phyloP scores from a whole-genome alignment of 345 rosid species.

The Pugionium dolabratum region DNA sequence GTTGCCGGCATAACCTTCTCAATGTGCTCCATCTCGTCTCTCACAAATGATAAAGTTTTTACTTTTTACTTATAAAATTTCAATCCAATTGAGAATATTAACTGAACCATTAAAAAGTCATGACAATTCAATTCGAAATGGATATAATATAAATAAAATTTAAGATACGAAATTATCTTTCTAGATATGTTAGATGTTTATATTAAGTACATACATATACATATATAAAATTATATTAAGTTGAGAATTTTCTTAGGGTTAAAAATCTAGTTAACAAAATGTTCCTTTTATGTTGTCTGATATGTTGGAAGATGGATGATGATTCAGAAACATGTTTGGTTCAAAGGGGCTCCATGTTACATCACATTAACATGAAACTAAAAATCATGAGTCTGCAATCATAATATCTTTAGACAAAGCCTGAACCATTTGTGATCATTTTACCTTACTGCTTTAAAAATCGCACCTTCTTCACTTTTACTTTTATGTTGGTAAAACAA shows the following conservation, averaged over 20 bases:
- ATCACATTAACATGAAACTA: constrained; percentile 36
- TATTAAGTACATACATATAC: background rate
- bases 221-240: background rate
- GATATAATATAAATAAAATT: background rate
- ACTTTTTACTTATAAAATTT: constrained; percentile 10
- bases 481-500: constrained; percentile 8
- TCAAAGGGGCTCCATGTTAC: constrained; percentile 43
- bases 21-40: constrained; percentile 24
- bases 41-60: constrained; percentile 18
- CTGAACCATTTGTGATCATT: constrained; percentile 40
- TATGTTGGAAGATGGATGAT: constrained; percentile 37
- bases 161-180: no score
- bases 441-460: constrained; percentile 30
- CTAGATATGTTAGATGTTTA: background rate
- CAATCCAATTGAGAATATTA: background rate
- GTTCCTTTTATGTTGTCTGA: constrained; percentile 29
- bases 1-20: constrained; percentile 29
- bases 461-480: constrained; percentile 20
- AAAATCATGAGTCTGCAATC: constrained; percentile 38
- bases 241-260: background rate
- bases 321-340: constrained; percentile 39
- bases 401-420: constrained; percentile 44
- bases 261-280: background rate
- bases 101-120: background rate
- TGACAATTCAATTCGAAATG: background rate